Conservation (phyloP, 164 flowering plant genomes). For the Annona cherimola region DNA sequence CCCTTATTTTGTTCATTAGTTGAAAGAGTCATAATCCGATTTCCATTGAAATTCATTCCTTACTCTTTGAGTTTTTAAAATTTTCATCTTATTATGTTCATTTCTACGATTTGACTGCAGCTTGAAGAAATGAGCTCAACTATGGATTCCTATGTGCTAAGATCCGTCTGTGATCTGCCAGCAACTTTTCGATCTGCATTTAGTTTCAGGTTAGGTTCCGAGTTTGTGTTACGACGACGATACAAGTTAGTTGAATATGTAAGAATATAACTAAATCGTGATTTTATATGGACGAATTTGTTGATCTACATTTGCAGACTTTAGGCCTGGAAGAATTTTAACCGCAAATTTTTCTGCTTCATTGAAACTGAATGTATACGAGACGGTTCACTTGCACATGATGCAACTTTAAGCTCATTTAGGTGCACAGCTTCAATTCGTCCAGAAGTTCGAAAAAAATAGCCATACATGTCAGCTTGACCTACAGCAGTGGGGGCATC, state of each 20-base stretch:
- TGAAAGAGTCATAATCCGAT: background rate
- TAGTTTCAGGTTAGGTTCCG: constrained; percentile 63
- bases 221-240: background rate
- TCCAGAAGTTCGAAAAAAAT: no score
- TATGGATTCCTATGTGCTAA: constrained; percentile 67
- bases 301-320: background rate
- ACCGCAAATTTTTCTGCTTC: background rate
- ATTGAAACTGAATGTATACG: background rate
- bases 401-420: background rate
- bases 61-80: no score
- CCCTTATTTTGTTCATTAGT: no score
- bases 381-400: background rate
- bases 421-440: background rate
- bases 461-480: no score
- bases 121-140: constrained; percentile 15
- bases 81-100: no score
- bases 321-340: background rate
- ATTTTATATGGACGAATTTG: no score
- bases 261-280: background rate
- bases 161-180: constrained; percentile 76
- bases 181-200: constrained; percentile 68
- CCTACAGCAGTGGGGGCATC: no score
- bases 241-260: background rate
- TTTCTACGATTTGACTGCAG: constrained; percentile 1
- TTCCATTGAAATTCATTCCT: background rate